Evolutionary conservation across 2,329 filamentous ascomycete genomes (phyloP), one percentile per base, ranked within the genome.

Genomic region (Dactylonectria estremocensis): DNA sequence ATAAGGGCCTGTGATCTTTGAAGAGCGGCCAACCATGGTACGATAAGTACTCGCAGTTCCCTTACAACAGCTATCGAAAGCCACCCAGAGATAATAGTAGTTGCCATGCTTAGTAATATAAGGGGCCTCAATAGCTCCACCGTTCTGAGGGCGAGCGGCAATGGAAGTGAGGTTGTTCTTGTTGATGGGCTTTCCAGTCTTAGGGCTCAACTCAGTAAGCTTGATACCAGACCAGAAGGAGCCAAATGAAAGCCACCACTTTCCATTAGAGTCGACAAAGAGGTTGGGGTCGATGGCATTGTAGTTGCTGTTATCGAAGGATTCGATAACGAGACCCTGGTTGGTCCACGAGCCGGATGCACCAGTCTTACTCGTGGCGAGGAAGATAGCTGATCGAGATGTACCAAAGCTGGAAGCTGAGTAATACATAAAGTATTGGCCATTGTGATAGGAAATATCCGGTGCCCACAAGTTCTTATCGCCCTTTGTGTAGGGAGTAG

Each of bases 381-480:
- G 69, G 68, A 79, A 79, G 46, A 79, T 79, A 9, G 76, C 77
- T 3, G 77, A 79, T 16, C 66, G 70, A 3, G 64, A 69, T 10
- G 72, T 69, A 0, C 77, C 77, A 3, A 79, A 79, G 0, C 70
- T 69, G 4, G 77, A 79, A 2, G 77, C 77, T 0, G 77, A 79
- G 70, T 79, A 79, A 74, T 79, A 79, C 35, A 79, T 59, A 52
- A 74, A 78, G 72, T 77, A 79, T 65, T 72, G 66, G 0, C 73
- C 75, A 53, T 78, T 75, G 22, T 71, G 77, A 68, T 76, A 79
- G 1, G 82, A 80, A 5, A 88, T 84, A 72, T 91, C 88, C 0
- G 89, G 89, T 0, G 89, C 89, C 87, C 66, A 83, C 35, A 79
- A 77, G 54, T 79, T 79, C 62, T 65, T 69, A 3, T 74, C 76